Evolutionary conservation across 257 asterid species (phyloP).

Genomic region (Sherardia arvensis): DNA sequence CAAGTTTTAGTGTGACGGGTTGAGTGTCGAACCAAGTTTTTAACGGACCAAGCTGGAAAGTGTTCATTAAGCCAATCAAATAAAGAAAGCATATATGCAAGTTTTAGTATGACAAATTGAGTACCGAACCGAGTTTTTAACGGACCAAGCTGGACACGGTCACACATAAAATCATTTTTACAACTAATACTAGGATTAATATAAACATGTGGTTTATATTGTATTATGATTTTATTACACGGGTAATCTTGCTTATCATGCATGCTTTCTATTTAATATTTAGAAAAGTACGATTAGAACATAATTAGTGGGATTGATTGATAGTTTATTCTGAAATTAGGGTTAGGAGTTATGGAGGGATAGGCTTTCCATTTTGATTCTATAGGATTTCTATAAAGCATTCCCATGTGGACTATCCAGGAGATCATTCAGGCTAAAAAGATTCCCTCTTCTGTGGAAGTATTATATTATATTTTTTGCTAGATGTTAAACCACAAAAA

Average conservation of each 20-base stretch:
- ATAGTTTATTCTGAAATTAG: conserved; percentile 17
- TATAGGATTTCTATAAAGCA: neutral
- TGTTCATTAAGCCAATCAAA: too few species aligned
- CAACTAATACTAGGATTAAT: neutral
- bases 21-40: too few species aligned
- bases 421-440: neutral
- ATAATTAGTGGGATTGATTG: neutral
- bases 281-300: neutral
- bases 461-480: neutral
- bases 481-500: neutral
- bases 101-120: too few species aligned
- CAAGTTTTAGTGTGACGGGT: too few species aligned
- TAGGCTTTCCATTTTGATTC: conserved; percentile 6
- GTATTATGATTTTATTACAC: too few species aligned
- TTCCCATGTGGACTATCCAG: neutral
- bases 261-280: neutral
- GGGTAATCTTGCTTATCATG: neutral
- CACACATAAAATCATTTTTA: neutral
- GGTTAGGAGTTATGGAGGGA: conserved; percentile 14
- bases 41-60: too few species aligned
- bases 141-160: too few species aligned
- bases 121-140: too few species aligned
- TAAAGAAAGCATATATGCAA: too few species aligned
- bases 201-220: neutral
- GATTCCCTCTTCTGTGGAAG: neutral